A percentile compares a stretch with the other conserved stretches of the same genome.
Evolutionary conservation across 2,329 filamentous ascomycete species (phyloP).

Genomic region (Zymoseptoria ardabiliae): DNA sequence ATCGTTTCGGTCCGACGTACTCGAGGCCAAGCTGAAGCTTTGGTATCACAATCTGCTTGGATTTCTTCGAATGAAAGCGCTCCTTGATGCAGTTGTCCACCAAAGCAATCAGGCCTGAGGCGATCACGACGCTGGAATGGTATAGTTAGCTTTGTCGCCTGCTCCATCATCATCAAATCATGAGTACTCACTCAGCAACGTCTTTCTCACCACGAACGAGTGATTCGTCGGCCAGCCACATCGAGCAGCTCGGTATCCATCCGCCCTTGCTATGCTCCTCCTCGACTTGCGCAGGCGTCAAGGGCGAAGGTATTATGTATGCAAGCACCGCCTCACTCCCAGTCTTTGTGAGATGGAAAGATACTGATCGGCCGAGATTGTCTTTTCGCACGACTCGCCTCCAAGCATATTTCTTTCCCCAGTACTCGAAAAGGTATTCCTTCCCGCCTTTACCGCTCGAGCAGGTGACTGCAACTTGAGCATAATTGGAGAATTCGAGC

Average conservation of each 20-base stretch:
- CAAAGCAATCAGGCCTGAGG: conserved; percentile 80
- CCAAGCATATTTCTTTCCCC: conserved; percentile 78
- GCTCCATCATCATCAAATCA: conserved; percentile 7
- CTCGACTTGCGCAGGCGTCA: conserved; percentile 61
- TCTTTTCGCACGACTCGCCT: conserved; percentile 64
- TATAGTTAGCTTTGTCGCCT: conserved; percentile 14
- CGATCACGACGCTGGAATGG: conserved; percentile 65
- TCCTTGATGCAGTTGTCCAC: conserved; percentile 87
- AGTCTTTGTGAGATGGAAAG: conserved; percentile 71
- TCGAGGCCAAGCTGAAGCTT: conserved; percentile 53
- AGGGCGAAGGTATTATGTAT: conserved; percentile 73
- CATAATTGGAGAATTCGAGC: conserved; percentile 96
- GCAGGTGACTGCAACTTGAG: conserved; percentile 74
- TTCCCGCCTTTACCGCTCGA: conserved; percentile 60
- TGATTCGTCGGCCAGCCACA: conserved; percentile 76
- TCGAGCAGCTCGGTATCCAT: conserved; percentile 83
- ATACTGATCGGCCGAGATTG: conserved; percentile 55
- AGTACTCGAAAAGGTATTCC: conserved; percentile 88
- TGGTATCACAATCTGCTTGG: conserved; percentile 47
- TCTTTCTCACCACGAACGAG: conserved; percentile 66
- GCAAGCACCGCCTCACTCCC: conserved; percentile 61
- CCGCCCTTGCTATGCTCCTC: conserved; percentile 72
- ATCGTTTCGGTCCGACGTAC: conserved; percentile 53
- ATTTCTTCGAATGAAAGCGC: conserved; percentile 57
- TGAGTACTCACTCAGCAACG: conserved; percentile 69